Evolutionary conservation across 2,329 filamentous ascomycete species (phyloP).

Genomic region (Neonectria punicea): DNA sequence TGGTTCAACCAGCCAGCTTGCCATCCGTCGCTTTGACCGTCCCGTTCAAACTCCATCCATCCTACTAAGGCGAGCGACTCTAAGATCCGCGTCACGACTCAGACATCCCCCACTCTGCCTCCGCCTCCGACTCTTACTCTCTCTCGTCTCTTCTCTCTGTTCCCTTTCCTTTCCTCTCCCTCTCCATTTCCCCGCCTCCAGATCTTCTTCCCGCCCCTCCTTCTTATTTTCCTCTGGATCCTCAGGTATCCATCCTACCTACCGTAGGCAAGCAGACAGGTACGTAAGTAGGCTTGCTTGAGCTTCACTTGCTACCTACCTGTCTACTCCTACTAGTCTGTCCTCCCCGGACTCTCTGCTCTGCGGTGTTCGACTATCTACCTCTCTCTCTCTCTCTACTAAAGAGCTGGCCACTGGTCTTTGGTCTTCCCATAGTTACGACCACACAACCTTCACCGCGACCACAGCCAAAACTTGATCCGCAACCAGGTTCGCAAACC

Average conservation of each 20-base stretch:
- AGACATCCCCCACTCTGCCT: conserved; percentile 14
- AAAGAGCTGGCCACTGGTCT: not conserved
- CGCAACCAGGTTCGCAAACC: not conserved
- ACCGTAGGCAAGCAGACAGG: conserved; percentile 5
- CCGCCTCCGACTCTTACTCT: not conserved
- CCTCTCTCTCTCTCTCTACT: not conserved
- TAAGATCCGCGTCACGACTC: conserved; percentile 21
- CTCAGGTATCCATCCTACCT: not conserved
- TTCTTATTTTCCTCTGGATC: not conserved
- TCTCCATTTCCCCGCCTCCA: conserved; percentile 18
- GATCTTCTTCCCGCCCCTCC: conserved; percentile 11
- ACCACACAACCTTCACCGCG: not conserved
- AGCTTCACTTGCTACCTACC: not conserved
- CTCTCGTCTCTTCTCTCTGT: not conserved
- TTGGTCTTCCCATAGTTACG: no score
- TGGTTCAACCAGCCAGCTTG: conserved; percentile 15
- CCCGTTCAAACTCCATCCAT: conserved; percentile 19
- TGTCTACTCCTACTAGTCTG: not conserved
- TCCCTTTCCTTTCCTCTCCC: not conserved
- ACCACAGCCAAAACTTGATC: not conserved
- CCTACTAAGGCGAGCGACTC: conserved; percentile 17
- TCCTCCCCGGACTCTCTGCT: not conserved
- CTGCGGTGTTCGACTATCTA: not conserved
- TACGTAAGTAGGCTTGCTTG: not conserved
- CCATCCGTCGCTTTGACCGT: conserved; percentile 12